Conservation (phyloP, 805 yeast species). For the Komagataella phaffii region DNA sequence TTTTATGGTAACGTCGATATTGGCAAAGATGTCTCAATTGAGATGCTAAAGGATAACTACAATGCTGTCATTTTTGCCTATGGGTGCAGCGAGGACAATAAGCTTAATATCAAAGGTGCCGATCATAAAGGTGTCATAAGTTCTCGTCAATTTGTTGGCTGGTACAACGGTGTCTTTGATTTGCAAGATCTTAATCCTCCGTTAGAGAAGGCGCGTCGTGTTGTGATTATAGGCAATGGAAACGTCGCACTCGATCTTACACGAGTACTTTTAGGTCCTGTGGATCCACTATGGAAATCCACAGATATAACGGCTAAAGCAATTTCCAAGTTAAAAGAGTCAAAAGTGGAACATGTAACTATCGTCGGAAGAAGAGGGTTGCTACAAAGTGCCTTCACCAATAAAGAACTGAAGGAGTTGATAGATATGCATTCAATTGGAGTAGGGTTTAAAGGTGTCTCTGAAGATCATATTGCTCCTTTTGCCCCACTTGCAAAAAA, state of each 20-base stretch:
- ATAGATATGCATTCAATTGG: constrained; percentile 42
- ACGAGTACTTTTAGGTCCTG: constrained; percentile 54
- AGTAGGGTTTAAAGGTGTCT: constrained; percentile 31
- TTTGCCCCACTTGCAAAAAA: constrained; percentile 12
- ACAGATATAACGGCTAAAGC: constrained; percentile 72
- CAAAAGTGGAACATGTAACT: constrained; percentile 48
- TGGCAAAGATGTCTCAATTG: constrained; percentile 47
- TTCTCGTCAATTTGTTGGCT: constrained; percentile 81
- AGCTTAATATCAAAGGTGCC: constrained; percentile 44
- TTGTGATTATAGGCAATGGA: constrained; percentile 89
- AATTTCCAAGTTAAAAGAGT: constrained; percentile 30
- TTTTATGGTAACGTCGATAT: constrained; percentile 64
- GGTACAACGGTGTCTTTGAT: constrained; percentile 91
- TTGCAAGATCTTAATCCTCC: constrained; percentile 35
- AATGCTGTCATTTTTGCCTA: constrained; percentile 71
- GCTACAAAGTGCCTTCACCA: constrained; percentile 78
- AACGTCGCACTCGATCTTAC: constrained; percentile 92
- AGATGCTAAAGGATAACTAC: constrained; percentile 38
- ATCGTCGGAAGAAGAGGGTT: constrained; percentile 83
- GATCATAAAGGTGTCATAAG: constrained; percentile 54
- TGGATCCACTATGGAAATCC: constrained; percentile 32
- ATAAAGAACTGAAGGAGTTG: constrained; percentile 81
- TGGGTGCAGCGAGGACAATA: constrained; percentile 59
- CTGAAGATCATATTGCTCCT: constrained; percentile 21
- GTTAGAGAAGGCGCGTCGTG: constrained; percentile 46